Base-by-base conservation (phyloP, 1,284 basidiomycete species). In the Ustilago loliicola region DNA sequence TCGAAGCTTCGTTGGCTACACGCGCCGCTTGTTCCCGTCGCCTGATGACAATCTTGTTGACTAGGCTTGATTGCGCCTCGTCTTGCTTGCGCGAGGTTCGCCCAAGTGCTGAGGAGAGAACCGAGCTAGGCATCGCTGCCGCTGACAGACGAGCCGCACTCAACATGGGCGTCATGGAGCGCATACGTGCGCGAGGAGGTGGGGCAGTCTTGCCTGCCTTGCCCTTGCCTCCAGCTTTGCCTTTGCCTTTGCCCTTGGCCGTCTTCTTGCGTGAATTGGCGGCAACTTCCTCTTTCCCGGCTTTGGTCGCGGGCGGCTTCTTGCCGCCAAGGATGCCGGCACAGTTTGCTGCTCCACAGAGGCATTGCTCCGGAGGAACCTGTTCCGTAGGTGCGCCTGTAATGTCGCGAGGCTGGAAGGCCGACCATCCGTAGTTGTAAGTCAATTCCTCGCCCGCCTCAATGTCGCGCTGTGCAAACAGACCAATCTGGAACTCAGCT, bases 361-460 rank as follows among this genome's bases (percentile, higher is more conserved):
- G 62, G 53, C 83, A 85, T 19, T 45, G 52, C 56, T 74, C 66
- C 21, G 61, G 45, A 13, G 66, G 60, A 6, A 72, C 56, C 50
- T 75, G 66, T 1, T 59, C 61, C 1, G 71, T 71, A 0, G 68
- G 56, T 27, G 65, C 78, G 23, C 72, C 82, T 6, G 80, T 77
- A 32, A 78, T 79, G 21, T 77, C 74, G 8, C 77, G 77, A 38
- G 77, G 65, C 38, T 71, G 68, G 65, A 83, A 83, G 1, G 72
- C 77, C 17, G 79, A 72, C 81, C 81, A 83, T n/a, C 80, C 79
- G 47, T 85, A 85, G 63, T 83, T 79, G 68, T 85, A 85, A 3
- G 82, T 83, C 40, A 85, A 59, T 61, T 85, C 83, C 60, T 85
- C 83, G 34, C 83, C 83, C 19, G 72, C 77, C 13, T 59, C 77